Conservation (phyloP, 495 filamentous ascomycete genomes). For the Parachaetomium inaequale region DNA sequence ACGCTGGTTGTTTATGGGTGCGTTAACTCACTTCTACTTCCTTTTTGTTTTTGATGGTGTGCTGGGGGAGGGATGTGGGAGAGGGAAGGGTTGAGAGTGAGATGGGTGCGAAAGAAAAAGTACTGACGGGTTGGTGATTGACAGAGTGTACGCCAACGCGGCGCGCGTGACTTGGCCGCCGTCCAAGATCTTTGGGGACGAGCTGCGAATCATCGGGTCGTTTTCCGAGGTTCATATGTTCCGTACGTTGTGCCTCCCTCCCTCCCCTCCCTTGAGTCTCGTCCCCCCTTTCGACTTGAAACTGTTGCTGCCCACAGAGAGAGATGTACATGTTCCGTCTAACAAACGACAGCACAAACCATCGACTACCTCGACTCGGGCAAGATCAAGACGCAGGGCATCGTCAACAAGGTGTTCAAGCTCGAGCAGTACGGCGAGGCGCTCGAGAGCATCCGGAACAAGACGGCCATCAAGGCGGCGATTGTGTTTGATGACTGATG, state of each 20-base stretch:
- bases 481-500: slow-evolving; percentile 57
- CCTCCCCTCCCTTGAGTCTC: neutral
- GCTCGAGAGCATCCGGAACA: slow-evolving; percentile 57
- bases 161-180: slow-evolving; percentile 62
- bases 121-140: neutral
- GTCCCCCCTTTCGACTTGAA: too few species aligned
- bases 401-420: slow-evolving; percentile 53
- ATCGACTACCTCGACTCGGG: slow-evolving; percentile 65
- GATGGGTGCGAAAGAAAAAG: neutral
- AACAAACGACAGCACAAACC: slow-evolving; percentile 45
- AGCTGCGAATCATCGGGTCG: slow-evolving; percentile 66
- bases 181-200: slow-evolving; percentile 58
- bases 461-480: slow-evolving; percentile 67
- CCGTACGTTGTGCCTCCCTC: slow-evolving; percentile 33
- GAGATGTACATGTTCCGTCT: too few species aligned
- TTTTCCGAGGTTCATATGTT: slow-evolving; percentile 73
- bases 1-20: slow-evolving; percentile 61
- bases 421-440: slow-evolving; percentile 53
- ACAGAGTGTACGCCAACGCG: slow-evolving; percentile 54
- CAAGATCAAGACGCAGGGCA: slow-evolving; percentile 58
- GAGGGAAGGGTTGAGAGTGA: neutral
- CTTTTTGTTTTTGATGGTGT: neutral
- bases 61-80: too few species aligned
- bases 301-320: too few species aligned
- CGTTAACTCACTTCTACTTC: neutral